phyloP scores from a whole-genome alignment of 306 rosid genomes.

The Alnus rubra region DNA sequence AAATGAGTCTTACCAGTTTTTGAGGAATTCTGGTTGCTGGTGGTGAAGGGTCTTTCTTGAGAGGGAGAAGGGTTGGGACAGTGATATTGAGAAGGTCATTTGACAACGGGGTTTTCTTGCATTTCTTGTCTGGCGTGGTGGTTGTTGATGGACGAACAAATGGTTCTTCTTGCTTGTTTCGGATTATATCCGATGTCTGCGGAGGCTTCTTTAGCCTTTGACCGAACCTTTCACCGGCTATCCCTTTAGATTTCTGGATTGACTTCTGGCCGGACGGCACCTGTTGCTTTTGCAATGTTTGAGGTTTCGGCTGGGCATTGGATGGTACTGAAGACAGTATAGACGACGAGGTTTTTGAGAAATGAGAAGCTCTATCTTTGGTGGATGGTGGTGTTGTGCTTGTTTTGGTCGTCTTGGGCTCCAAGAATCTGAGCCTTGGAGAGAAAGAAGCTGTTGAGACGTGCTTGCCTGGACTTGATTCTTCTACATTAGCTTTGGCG shows the following conservation, averaged over 20 bases:
- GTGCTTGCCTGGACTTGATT: slow-evolving; percentile 44
- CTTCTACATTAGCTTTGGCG: slow-evolving; percentile 26
- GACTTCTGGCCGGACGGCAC: slow-evolving; percentile 22
- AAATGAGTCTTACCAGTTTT: slow-evolving; percentile 32
- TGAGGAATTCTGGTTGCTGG: slow-evolving; percentile 38
- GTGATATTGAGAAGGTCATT: slow-evolving; percentile 45
- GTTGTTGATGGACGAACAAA: slow-evolving; percentile 58
- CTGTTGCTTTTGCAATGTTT: slow-evolving; percentile 25
- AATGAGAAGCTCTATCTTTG: slow-evolving; percentile 42
- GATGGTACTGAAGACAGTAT: not conserved
- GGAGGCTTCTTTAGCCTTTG: slow-evolving; percentile 49
- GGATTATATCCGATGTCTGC: slow-evolving; percentile 45
- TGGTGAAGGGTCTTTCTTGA: slow-evolving; percentile 43
- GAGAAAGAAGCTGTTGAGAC: slow-evolving; percentile 38
- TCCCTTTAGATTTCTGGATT: slow-evolving; percentile 28
- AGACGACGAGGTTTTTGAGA: slow-evolving; percentile 22
- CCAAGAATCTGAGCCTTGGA: slow-evolving; percentile 50
- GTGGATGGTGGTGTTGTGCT: slow-evolving; percentile 15
- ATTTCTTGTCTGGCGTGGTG: slow-evolving; percentile 41
- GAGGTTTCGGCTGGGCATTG: slow-evolving; percentile 33
- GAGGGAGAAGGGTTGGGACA: slow-evolving; percentile 46
- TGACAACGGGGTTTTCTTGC: slow-evolving; percentile 58
- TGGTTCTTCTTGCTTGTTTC: slow-evolving; percentile 66
- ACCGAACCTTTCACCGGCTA: slow-evolving; percentile 43
- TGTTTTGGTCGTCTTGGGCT: slow-evolving; percentile 41